phyloP scores from a whole-genome alignment of 148 eudicot species.

The Chenopodium formosanum region DNA sequence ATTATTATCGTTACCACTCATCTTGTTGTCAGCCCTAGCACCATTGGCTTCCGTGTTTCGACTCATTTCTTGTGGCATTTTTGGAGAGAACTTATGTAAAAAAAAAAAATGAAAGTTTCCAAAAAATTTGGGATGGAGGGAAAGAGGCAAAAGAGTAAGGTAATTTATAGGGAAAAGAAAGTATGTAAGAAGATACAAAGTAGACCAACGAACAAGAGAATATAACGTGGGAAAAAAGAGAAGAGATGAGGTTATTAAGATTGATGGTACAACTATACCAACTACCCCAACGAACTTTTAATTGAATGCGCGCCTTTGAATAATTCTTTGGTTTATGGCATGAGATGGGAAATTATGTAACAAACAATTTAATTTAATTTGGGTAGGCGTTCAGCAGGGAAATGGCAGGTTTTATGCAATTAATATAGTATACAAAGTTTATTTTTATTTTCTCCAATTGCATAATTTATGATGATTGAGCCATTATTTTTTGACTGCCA shows the following conservation, averaged over 20 bases:
- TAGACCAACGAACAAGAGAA: constrained; percentile 32
- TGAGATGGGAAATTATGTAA: background rate
- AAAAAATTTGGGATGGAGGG: background rate
- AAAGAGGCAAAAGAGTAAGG: background rate
- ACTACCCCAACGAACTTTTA: constrained; percentile 48
- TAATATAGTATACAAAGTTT: background rate
- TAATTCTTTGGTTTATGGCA: background rate
- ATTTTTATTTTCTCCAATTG: background rate
- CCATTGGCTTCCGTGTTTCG: background rate
- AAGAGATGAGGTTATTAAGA: background rate
- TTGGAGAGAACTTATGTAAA: background rate
- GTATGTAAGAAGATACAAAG: constrained; percentile 29
- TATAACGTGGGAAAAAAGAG: constrained; percentile 8
- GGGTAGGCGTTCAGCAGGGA: constrained; percentile 24
- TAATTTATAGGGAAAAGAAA: background rate
- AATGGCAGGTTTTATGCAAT: constrained; percentile 30
- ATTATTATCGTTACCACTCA: too few species aligned
- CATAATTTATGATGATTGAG: background rate
- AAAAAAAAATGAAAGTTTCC: background rate
- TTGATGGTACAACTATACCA: constrained; percentile 26
- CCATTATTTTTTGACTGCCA: background rate
- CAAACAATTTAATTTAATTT: background rate
- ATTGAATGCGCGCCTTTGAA: constrained; percentile 20
- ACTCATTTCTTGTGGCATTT: constrained; percentile 13
- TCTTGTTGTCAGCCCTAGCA: background rate